Evolutionary conservation across 768 basidiomycete species (phyloP), one percentile per base, ranked within the genome.

Genomic region (Rubroboletus pulcherrimus): DNA sequence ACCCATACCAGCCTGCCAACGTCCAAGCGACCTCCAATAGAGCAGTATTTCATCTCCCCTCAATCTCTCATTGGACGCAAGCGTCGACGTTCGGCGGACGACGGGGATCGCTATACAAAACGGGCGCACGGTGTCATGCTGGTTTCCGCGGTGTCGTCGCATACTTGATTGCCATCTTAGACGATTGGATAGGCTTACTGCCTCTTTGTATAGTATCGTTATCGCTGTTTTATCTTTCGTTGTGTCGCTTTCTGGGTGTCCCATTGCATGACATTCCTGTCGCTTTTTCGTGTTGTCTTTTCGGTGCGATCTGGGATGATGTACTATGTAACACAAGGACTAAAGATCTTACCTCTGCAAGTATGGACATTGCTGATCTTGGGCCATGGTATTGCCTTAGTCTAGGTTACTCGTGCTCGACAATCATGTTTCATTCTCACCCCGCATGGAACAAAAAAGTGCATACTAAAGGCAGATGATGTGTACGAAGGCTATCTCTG

Each of bases 1-100:
- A 30, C 48, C n/a, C 68, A 66, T 15, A 14, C 61, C 1, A 58
- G 26, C 39, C 4, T 53, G 14, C 58, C 57, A 12, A 70, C 64
- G 30, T 50, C 67, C 52, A 72, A 61, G 46, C 57, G 66, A 55
- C 76, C 75, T 2, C 49, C 65, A 1, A 76, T 77, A 12, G 75
- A 77, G 43, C 68, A 67, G 4, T 77, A 75, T 58, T 77, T 77
- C 19, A 42, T 71, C 26, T 34, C 64, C 12, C 71, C 71, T 0
- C 63, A 58, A 40, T 19, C 48, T 2, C 15, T 48, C 8, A 38
- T 17, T 5, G 60, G 54, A 33, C 71, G 67, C 39, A 71, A 73
- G 48, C 71, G 70, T 19, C 53, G 54, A 19, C 70, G 66, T 2
- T 71, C 69, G 7, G 31, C 47, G 12, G 67, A 66, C 34, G 70